Base-by-base conservation (phyloP, 208 protist genomes). In the Trypanosoma vivax region DNA sequence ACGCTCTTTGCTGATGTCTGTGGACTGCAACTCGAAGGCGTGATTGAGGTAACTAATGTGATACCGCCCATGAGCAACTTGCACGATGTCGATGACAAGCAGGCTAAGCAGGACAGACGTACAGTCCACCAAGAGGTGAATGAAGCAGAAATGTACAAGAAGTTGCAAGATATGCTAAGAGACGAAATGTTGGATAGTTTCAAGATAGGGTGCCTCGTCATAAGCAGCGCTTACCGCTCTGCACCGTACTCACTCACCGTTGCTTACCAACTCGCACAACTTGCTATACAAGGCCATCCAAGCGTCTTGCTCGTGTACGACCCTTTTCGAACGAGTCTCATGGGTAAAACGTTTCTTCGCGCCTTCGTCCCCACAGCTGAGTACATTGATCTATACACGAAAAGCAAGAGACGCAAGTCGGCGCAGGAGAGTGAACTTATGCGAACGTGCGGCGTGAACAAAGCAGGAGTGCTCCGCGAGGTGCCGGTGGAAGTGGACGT, bases 301-400 rank as follows among this genome's bases (percentile, higher is more conserved):
- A 65, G 65, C n/a, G 65, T 89, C 34, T 55, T 89, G n/a, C 35
- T 89, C 19, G 66, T 56, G 27, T 89, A 83, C 65, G 81, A 89
- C 42, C 77, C 76, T 4, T 75, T 83, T 55, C 74, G 77, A 47
- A 85, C 81, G 16, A 55, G 58, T 42, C 43, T 79, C 37, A 70
- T 85, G 45, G 81, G 81, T 10, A 61, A 67, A 23, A 62, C 75
- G 39, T 73, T 74, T 61, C 59, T 89, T 25, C 69, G 70, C n/a
- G 81, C 77, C 46, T 89, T 71, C 59, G 71, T 71, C 27, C 74
- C 71, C 5, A 86, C 81, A 21, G 57, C 42, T 18, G 68, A 70
- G 43, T 85, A 79, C 43, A 41, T 82, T 30, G 65, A 73, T 35
- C 83, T 83, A 31, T 63, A 47, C 59, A 79, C 38, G 4, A 54